These are phyloP conservation scores for Mucor indicus DNA, from an alignment of 371 early-diverging fungal genomes.

Conservation along the genomic window DNA sequence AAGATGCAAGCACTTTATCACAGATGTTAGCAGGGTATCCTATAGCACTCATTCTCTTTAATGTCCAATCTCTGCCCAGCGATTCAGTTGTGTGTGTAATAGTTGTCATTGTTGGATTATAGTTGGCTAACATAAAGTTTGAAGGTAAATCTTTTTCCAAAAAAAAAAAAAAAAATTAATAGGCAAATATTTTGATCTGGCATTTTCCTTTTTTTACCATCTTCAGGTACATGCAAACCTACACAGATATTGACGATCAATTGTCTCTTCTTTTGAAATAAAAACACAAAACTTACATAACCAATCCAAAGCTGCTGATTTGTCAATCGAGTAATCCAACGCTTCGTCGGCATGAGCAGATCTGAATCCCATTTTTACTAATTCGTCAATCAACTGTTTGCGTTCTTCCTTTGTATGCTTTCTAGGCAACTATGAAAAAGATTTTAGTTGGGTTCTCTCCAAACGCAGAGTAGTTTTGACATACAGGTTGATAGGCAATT, in stretches of 20 bases:
- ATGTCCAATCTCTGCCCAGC: constrained; percentile 59
- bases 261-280: background rate
- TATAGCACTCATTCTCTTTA: constrained; percentile 59
- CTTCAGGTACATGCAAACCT: constrained; percentile 86
- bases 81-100: constrained; percentile 55
- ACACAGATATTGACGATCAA: background rate
- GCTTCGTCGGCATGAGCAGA: constrained; percentile 74
- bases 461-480: background rate
- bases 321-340: constrained; percentile 53
- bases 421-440: constrained; percentile 18
- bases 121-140: constrained; percentile 58
- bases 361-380: constrained; percentile 73
- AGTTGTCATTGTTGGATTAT: constrained; percentile 62
- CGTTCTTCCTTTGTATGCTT: constrained; percentile 40
- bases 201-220: constrained; percentile 37
- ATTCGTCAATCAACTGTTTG: constrained; percentile 30
- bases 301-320: constrained; percentile 75
- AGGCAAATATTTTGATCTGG: background rate
- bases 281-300: constrained; percentile 54
- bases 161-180: too few relatives aligned
- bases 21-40: constrained; percentile 58
- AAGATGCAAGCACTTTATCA: constrained; percentile 42
- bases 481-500: constrained; percentile 28
- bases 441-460: too few relatives aligned
- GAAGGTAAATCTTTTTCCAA: constrained; percentile 54